These are phyloP conservation scores for Salvia rosmarinus DNA, from an alignment of 257 asterid species.

Conservation along the genomic window DNA sequence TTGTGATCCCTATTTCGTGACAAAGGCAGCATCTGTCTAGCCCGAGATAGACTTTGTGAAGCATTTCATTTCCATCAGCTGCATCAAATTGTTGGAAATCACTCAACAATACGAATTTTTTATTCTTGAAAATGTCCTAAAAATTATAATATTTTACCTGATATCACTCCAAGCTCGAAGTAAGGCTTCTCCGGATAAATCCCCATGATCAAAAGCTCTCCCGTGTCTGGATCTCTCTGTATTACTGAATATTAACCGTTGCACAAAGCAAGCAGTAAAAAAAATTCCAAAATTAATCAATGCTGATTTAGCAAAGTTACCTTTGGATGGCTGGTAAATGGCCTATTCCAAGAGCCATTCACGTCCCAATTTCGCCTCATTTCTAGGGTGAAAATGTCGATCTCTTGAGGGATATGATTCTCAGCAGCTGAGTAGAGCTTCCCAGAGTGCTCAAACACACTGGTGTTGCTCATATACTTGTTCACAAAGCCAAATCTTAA, in stretches of 20 bases:
- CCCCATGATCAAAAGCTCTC: slow-evolving; percentile 71
- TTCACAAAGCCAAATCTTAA: slow-evolving; percentile 59
- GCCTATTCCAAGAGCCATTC: slow-evolving; percentile 60
- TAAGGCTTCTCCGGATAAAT: slow-evolving; percentile 57
- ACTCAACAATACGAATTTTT: not conserved
- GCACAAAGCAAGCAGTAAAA: not conserved
- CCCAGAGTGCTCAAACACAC: slow-evolving; percentile 63
- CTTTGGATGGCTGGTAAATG: slow-evolving; percentile 79
- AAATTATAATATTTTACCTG: slow-evolving; percentile 44
- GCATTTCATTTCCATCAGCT: slow-evolving; percentile 63
- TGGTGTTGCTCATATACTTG: slow-evolving; percentile 64
- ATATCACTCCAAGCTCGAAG: slow-evolving; percentile 61
- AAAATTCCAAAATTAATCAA: too few relatives aligned
- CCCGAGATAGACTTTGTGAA: slow-evolving; percentile 65
- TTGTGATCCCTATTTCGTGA: slow-evolving; percentile 68
- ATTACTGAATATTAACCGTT: not conserved
- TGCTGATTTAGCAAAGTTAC: too few relatives aligned
- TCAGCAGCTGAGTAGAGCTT: slow-evolving; percentile 61
- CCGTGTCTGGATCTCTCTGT: slow-evolving; percentile 64
- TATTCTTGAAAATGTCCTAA: not conserved
- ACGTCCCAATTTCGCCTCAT: slow-evolving; percentile 55
- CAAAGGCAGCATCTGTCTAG: slow-evolving; percentile 61
- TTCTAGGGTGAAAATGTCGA: slow-evolving; percentile 50
- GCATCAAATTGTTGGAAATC: not conserved
- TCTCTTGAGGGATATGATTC: slow-evolving; percentile 66